Conservation (phyloP, 805 yeast species). For the Saccharomycopsis synnaedendra region DNA sequence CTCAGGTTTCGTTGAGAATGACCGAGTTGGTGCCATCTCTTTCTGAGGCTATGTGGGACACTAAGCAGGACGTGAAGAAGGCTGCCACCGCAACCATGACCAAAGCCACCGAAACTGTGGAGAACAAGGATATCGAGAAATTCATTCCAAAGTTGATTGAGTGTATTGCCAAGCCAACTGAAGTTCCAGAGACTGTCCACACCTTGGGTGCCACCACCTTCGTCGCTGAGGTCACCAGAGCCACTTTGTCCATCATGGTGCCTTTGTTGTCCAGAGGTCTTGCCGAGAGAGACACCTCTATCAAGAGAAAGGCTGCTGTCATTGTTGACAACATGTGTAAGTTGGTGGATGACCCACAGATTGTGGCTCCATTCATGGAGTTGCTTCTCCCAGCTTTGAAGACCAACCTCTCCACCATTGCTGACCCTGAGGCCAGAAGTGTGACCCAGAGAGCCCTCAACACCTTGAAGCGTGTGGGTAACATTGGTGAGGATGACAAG, state of each 20-base stretch:
- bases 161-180: slow-evolving; percentile 94
- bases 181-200: slow-evolving; percentile 98
- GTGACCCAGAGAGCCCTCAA: slow-evolving; percentile 94
- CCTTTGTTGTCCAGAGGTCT: slow-evolving; percentile 99
- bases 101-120: slow-evolving; percentile 94
- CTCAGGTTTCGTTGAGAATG: slow-evolving; percentile 96
- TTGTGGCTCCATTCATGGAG: slow-evolving; percentile 97
- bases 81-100: slow-evolving; percentile 95
- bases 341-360: slow-evolving; percentile 99
- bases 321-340: slow-evolving; percentile 99
- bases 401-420: slow-evolving; percentile 89
- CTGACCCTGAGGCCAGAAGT: slow-evolving; percentile 99
- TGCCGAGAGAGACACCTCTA: slow-evolving; percentile 98
- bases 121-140: slow-evolving; percentile 99
- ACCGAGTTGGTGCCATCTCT: slow-evolving; percentile 97
- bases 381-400: slow-evolving; percentile 93
- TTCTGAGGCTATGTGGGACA: slow-evolving; percentile 99
- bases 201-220: slow-evolving; percentile 98
- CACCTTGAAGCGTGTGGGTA: slow-evolving; percentile 99
- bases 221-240: slow-evolving; percentile 99
- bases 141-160: slow-evolving; percentile 95
- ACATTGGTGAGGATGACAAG: slow-evolving; percentile 76
- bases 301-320: slow-evolving; percentile 99
- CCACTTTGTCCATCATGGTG: slow-evolving; percentile 98
- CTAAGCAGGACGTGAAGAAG: slow-evolving; percentile 94